These are phyloP conservation scores for Solanum ahanhuiri DNA, from an alignment of 257 asterid species.

Conservation along the genomic window DNA sequence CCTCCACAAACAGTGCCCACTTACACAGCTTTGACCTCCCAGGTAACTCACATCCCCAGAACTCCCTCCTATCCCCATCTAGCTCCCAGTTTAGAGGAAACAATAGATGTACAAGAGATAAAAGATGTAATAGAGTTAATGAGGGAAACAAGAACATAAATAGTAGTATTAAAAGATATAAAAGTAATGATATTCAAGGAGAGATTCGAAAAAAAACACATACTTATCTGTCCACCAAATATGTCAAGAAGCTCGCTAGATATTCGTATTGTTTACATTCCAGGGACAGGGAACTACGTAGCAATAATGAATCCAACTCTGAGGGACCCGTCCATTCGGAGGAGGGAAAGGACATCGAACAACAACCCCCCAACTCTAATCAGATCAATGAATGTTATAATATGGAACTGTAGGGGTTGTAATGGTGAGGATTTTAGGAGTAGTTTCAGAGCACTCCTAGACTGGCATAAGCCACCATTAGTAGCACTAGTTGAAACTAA, in stretches of 20 bases:
- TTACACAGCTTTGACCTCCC: too few relatives aligned
- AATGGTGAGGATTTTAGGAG: neutral
- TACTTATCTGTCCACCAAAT: neutral
- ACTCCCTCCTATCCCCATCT: neutral
- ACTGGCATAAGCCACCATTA: neutral
- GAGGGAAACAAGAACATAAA: neutral
- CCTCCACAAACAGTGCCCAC: neutral
- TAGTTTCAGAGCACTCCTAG: neutral
- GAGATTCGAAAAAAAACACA: neutral
- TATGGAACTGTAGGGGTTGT: neutral
- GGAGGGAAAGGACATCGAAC: too few relatives aligned
- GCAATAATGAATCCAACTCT: neutral
- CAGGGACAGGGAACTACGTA: neutral
- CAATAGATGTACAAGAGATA: rapidly evolving
- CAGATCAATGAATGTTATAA: neutral
- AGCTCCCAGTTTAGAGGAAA: neutral
- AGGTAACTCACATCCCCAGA: neutral
- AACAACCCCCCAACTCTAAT: neutral
- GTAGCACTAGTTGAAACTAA: neutral
- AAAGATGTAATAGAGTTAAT: too few relatives aligned
- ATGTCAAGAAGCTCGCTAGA: too few relatives aligned
- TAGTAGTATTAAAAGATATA: too few relatives aligned
- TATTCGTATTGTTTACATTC: too few relatives aligned
- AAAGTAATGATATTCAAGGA: neutral
- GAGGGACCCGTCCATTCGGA: too few relatives aligned